Conservation (phyloP, 2,329 filamentous ascomycete genomes). For the Fusarium verrucosum region DNA sequence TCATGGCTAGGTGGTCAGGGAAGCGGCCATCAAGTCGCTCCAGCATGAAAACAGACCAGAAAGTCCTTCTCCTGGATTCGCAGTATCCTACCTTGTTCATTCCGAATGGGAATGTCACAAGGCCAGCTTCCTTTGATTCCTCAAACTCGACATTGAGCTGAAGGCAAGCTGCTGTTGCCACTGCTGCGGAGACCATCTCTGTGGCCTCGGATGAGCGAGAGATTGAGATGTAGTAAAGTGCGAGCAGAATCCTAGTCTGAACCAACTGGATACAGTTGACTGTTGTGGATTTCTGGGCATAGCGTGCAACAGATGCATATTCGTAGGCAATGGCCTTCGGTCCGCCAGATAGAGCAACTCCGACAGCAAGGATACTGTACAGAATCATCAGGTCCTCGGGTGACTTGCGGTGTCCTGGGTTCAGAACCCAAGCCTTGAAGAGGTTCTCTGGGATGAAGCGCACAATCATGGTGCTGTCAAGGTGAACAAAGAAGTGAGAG, state of each 20-base stretch:
- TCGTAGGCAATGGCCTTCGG: slow-evolving; percentile 51
- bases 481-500: slow-evolving; percentile 55
- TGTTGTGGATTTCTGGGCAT: slow-evolving; percentile 55
- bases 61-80: slow-evolving; percentile 74
- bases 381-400: slow-evolving; percentile 58
- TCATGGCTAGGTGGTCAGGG: slow-evolving; percentile 61
- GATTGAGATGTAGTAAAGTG: slow-evolving; percentile 71
- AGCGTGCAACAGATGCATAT: slow-evolving; percentile 63
- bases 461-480: slow-evolving; percentile 54
- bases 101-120: slow-evolving; percentile 62
- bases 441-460: slow-evolving; percentile 54
- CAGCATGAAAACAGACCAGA: slow-evolving; percentile 76
- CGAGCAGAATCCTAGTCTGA: slow-evolving; percentile 73
- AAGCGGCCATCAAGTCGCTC: slow-evolving; percentile 72
- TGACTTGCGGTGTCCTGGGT: slow-evolving; percentile 49
- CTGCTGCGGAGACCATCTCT: slow-evolving; percentile 70
- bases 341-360: slow-evolving; percentile 52
- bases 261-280: slow-evolving; percentile 65
- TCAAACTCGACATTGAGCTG: slow-evolving; percentile 71
- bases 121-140: slow-evolving; percentile 53
- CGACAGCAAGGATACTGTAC: slow-evolving; percentile 56
- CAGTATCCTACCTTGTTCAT: slow-evolving; percentile 66
- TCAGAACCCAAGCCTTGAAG: slow-evolving; percentile 52
- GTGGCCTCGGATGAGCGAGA: slow-evolving; percentile 68
- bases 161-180: slow-evolving; percentile 67